These are phyloP conservation scores for Claviceps monticola DNA, from an alignment of 2,329 filamentous ascomycete genomes.

Conservation along the genomic window DNA sequence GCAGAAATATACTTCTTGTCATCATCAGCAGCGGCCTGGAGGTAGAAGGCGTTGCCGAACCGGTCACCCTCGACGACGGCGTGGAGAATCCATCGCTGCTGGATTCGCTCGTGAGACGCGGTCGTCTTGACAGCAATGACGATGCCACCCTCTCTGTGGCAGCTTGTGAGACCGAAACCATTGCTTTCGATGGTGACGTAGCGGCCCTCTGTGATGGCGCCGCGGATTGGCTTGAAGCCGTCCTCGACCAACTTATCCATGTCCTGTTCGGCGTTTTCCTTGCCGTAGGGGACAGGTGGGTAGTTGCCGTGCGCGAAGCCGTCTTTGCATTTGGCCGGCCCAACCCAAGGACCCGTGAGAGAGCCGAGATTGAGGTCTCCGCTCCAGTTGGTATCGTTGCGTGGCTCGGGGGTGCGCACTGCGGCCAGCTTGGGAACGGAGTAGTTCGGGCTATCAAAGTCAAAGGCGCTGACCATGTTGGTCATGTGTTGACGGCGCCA, in stretches of 20 bases:
- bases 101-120: constrained; percentile 21
- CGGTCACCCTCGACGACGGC: constrained; percentile 16
- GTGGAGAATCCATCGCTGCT: constrained; percentile 36
- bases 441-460: constrained; percentile 23
- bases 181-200: constrained; percentile 33
- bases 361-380: constrained; percentile 9
- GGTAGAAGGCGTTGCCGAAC: constrained; percentile 11
- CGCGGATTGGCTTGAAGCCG: constrained; percentile 37
- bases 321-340: constrained; percentile 7
- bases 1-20: constrained; percentile 10
- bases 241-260: constrained; percentile 58
- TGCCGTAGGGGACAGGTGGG: constrained; percentile 7
- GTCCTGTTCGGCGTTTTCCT: constrained; percentile 53
- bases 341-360: constrained; percentile 9
- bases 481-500: constrained; percentile 18
- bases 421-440: constrained; percentile 6
- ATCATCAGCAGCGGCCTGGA: constrained; percentile 11
- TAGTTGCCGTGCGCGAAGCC: constrained; percentile 17
- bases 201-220: constrained; percentile 37
- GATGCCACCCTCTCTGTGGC: constrained; percentile 12
- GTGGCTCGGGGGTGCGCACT: constrained; percentile 16
- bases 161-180: constrained; percentile 23
- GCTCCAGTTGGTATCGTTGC: constrained; percentile 11
- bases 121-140: constrained; percentile 1
- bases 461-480: constrained; percentile 19